Evolutionary conservation across 2,329 filamentous ascomycete species (phyloP).

Genomic region (Aspergillus brasiliensis): DNA sequence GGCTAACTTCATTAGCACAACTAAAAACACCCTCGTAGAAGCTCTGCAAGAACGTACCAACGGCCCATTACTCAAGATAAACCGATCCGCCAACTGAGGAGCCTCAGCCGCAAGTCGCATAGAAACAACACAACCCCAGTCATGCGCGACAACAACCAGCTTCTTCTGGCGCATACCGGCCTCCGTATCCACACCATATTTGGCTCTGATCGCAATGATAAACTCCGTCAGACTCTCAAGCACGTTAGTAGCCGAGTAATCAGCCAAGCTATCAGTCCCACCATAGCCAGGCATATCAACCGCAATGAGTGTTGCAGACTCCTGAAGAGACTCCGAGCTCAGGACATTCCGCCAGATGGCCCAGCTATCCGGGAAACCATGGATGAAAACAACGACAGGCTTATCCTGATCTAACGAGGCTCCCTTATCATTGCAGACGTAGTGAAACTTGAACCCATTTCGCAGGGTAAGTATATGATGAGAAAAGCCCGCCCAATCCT

Average conservation of each 20-base stretch:
- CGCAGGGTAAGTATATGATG: constrained; percentile 56
- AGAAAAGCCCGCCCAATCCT: constrained; percentile 48
- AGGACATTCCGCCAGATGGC: constrained; percentile 57
- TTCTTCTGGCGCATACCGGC: constrained; percentile 42
- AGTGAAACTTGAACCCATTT: constrained; percentile 57
- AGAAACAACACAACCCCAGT: constrained; percentile 57
- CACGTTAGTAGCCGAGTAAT: constrained; percentile 54
- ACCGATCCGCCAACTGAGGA: constrained; percentile 56
- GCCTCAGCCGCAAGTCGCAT: constrained; percentile 63
- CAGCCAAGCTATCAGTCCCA: constrained; percentile 55
- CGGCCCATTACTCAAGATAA: constrained; percentile 56
- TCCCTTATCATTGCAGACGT: constrained; percentile 48
- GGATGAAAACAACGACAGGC: constrained; percentile 56
- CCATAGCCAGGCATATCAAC: constrained; percentile 63
- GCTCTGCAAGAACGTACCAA: constrained; percentile 46
- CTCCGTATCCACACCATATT: constrained; percentile 45
- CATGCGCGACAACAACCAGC: constrained; percentile 54
- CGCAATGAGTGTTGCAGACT: constrained; percentile 52
- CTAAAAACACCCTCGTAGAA: not conserved
- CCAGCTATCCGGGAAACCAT: constrained; percentile 63
- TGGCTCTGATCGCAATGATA: constrained; percentile 52
- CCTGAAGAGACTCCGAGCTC: constrained; percentile 39
- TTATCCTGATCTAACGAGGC: constrained; percentile 22
- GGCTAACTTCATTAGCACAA: constrained; percentile 34
- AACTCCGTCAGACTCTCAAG: constrained; percentile 58